Conservation (phyloP, 2,329 filamentous ascomycete genomes). For the Nothomitra cinnamomea region DNA sequence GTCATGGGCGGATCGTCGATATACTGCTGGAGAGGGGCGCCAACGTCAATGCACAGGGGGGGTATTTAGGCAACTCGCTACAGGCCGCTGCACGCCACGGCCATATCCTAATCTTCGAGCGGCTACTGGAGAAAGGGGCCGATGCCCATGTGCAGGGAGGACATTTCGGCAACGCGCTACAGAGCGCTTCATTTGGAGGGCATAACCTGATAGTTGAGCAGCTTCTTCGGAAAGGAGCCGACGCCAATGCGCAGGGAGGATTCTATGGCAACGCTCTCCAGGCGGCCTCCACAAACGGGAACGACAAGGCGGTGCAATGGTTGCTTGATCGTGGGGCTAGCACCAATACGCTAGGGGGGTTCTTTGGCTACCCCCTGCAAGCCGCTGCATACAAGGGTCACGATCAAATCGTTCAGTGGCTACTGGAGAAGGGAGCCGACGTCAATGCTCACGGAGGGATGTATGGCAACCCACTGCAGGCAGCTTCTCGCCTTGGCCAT, state of each 20-base stretch:
- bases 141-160: neutral
- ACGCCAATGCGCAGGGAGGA: conserved; percentile 7
- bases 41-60: neutral
- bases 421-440: conserved; percentile 12
- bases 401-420: no score
- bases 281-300: conserved; percentile 2
- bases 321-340: conserved; percentile 7
- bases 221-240: neutral
- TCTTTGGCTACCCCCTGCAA: conserved; percentile 15
- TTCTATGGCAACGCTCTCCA: conserved; percentile 7
- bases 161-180: neutral
- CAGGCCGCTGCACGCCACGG: neutral
- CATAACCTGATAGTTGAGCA: neutral
- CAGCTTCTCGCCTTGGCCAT: conserved; percentile 10
- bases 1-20: neutral
- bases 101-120: neutral
- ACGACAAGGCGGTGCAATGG: conserved; percentile 5
- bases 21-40: neutral
- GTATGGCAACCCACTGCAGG: conserved; percentile 16
- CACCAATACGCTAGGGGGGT: conserved; percentile 9
- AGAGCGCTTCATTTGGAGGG: neutral
- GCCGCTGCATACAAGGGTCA: no score
- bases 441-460: conserved; percentile 9
- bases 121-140: neutral
- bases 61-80: neutral